Conservation (phyloP, 2,329 filamentous ascomycete genomes). For the Raffaelea ambrosiae region DNA sequence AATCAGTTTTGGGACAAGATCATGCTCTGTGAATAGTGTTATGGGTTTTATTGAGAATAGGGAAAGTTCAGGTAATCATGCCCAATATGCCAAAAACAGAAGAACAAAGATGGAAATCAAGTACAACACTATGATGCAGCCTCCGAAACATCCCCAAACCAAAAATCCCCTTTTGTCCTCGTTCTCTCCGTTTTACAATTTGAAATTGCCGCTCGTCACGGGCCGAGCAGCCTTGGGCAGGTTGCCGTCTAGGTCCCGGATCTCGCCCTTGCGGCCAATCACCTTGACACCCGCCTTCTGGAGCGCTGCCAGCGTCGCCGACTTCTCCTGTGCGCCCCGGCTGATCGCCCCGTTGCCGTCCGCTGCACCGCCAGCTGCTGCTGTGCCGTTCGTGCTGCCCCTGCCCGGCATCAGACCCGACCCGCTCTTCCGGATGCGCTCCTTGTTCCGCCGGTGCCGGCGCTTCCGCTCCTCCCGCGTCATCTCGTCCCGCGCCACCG, state of each 20-base stretch:
- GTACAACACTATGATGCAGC: too few relatives aligned
- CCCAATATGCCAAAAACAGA: too few relatives aligned
- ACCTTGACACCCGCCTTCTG: slow-evolving; percentile 76
- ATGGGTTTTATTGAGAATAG: too few relatives aligned
- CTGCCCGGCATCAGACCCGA: slow-evolving; percentile 25
- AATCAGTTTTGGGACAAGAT: too few relatives aligned
- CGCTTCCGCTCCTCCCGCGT: slow-evolving; percentile 75
- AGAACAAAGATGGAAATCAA: too few relatives aligned
- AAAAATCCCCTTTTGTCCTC: too few relatives aligned
- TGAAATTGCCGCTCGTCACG: slow-evolving; percentile 50
- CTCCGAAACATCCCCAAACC: neutral
- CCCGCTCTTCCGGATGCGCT: slow-evolving; percentile 66
- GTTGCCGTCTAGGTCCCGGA: slow-evolving; percentile 76
- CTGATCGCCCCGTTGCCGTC: slow-evolving; percentile 24
- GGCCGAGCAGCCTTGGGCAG: slow-evolving; percentile 50
- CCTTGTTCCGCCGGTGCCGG: slow-evolving; percentile 72
- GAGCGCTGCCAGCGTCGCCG: slow-evolving; percentile 33
- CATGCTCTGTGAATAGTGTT: too few relatives aligned
- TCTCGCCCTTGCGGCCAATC: slow-evolving; percentile 81
- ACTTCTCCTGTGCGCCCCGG: slow-evolving; percentile 36
- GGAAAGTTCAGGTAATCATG: too few relatives aligned
- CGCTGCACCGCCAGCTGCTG: slow-evolving; percentile 35
- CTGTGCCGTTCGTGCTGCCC: slow-evolving; percentile 31
- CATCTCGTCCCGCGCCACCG: slow-evolving; percentile 78
- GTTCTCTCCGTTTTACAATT: too few relatives aligned